Base-by-base conservation (phyloP, 1,139 yeast species). In the Suhomyces taliae region DNA sequence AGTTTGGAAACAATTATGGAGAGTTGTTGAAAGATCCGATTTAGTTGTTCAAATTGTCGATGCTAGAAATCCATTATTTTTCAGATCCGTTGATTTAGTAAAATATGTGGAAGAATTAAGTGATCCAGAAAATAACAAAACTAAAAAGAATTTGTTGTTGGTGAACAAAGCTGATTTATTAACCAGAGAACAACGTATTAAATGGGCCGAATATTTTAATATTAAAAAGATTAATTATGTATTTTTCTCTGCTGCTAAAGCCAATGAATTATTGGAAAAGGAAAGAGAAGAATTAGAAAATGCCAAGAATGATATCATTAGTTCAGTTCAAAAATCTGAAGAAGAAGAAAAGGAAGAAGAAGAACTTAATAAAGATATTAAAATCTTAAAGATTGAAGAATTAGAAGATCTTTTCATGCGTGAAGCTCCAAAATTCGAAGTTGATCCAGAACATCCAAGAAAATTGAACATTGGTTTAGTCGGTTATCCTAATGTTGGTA, bases 1-100 rank as follows among this genome's bases (percentile, higher is more conserved):
- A 73, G 98, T 95, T 50, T 95, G 99, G 99, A 84, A 95, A 65
- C 99, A 95, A 69, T 74, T 95, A 56, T 95, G 99, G 99, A 80
- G 99, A 70, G 99, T 95, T 44, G 90, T 91, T 14, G 99, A 95
- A 66, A 81, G 99, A 62, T 87, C 95, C 41, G 97, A 93, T 67
- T 76, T 95, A 58, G 82, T 95, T 40, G 98, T 95, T 5, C 99
- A 95, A 65, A 95, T 95, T 72, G 99, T 93, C 32, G 99, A 95
- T 72, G 98, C 98, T 8, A 79, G 99, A 69, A 90, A 89, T 62
- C 99, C 99, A 4, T 70, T 91, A 49, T 76, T 90, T 53, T 95
- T 90, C 73, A 79, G 98, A 64, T 90, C 97, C 1, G 81, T 82
- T 33, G 99, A 95, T 69, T 78, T 95, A 63, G 99, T 89, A 53